Base-by-base conservation (phyloP, 2,329 filamentous ascomycete genomes). In the Allantophomopsis lycopodina region DNA sequence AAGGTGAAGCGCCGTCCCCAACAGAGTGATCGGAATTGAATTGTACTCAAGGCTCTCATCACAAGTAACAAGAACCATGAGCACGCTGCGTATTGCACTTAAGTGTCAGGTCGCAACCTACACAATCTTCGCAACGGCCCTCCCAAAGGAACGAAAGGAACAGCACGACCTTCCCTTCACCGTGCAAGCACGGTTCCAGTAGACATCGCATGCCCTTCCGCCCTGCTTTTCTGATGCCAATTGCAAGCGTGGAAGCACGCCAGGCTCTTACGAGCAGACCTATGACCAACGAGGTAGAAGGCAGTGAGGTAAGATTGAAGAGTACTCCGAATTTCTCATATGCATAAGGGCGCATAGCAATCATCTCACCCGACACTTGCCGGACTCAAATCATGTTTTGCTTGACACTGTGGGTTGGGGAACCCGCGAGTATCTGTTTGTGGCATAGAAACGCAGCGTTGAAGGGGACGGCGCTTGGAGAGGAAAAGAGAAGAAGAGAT, bases 271-370 rank as follows among this genome's bases (percentile, higher is more conserved):
- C 83, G 77, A 81, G 82, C 80, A 83, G 84, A 69, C 65, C 66
- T 57, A 52, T 60, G 54, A 50, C 55, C 55, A 56, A 58, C 55
- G 55, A 60, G 56, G 57, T 63, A 62, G 60, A 57, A 64, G 60
- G 55, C 55, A 61, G 56, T 49, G 48, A 54, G 59, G 58, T 58
- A 53, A 48, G 56, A 60, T 55, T 86, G 83, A 85, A 88, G 83
- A 88, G 79, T 91, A 83, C 85, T 91, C 85, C 84, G 84, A 91
- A 89, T 91, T 91, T 91, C 84, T 86, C 84, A 88, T 86, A 86
- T 88, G 85, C 84, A 54, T 47, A 44, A 37, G 33, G 35, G 18
- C 39, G 23, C 23, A 8, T 8, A 28, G 23, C 23, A 28, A 28
- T 28, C 23, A 28, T 28, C 23, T 28, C 23, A 12, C 23, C 23